These are phyloP conservation scores for Leptographium radiaticola DNA, from an alignment of 2,329 filamentous ascomycete species.

Conservation along the genomic window DNA sequence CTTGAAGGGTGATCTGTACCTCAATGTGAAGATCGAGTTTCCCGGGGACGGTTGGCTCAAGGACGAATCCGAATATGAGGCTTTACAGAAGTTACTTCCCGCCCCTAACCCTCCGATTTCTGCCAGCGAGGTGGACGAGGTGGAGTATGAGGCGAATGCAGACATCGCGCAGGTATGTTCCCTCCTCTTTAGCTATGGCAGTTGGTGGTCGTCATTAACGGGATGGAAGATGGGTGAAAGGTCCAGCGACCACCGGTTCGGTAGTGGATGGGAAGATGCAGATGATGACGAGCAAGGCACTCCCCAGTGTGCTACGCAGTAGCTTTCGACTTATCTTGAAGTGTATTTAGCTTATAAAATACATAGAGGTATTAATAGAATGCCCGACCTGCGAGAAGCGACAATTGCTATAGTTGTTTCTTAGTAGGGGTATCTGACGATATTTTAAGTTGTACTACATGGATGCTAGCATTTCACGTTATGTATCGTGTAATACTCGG, in stretches of 20 bases:
- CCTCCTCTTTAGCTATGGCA: too few relatives aligned
- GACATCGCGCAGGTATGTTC: slow-evolving; percentile 62
- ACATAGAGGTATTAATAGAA: too few relatives aligned
- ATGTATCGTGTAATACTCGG: too few relatives aligned
- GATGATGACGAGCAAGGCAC: slow-evolving; percentile 48
- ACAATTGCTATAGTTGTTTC: too few relatives aligned
- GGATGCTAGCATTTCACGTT: too few relatives aligned
- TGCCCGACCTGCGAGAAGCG: too few relatives aligned
- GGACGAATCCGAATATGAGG: slow-evolving; percentile 55
- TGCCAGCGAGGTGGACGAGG: slow-evolving; percentile 84
- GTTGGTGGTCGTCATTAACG: slow-evolving; percentile 2
- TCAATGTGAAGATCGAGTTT: slow-evolving; percentile 77
- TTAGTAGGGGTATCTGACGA: too few relatives aligned
- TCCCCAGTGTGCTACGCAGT: slow-evolving; percentile 64
- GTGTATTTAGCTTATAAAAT: too few relatives aligned
- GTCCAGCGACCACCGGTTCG: slow-evolving; percentile 53
- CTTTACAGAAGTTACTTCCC: slow-evolving; percentile 65
- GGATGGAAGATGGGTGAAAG: slow-evolving; percentile 53
- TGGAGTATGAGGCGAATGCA: slow-evolving; percentile 64
- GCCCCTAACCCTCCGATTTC: slow-evolving; percentile 45
- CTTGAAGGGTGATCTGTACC: slow-evolving; percentile 70
- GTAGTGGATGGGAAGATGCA: slow-evolving; percentile 57
- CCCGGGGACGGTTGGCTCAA: slow-evolving; percentile 75
- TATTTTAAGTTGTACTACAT: too few relatives aligned
- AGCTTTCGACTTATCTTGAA: slow-evolving; percentile 12